Evolutionary conservation across 1,139 yeast genomes (phyloP).

Genomic region (Zygosaccharomyces pseudobailii): DNA sequence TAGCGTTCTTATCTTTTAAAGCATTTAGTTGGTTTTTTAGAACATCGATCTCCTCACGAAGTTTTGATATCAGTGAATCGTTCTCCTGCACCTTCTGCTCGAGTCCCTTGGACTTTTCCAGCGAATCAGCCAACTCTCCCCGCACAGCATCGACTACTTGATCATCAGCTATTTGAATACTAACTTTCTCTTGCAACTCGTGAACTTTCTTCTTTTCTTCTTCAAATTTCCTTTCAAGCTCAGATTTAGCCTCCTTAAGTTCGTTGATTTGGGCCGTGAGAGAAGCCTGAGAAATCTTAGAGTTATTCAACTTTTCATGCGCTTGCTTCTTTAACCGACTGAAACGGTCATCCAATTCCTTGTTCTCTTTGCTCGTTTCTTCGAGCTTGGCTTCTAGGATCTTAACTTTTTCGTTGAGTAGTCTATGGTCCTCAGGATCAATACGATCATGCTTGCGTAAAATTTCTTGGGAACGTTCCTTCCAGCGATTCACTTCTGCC

Average conservation of each 20-base stretch:
- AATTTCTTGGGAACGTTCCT: slow-evolving; percentile 45
- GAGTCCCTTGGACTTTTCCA: slow-evolving; percentile 15
- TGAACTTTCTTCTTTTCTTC: slow-evolving; percentile 15
- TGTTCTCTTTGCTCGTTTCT: slow-evolving; percentile 28
- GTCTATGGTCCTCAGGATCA: slow-evolving; percentile 44
- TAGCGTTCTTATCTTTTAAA: slow-evolving; percentile 11
- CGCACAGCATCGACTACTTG: slow-evolving; percentile 26
- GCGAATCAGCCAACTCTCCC: slow-evolving; percentile 20
- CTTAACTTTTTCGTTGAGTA: slow-evolving; percentile 35
- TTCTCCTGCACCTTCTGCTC: slow-evolving; percentile 14
- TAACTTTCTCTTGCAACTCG: slow-evolving; percentile 20
- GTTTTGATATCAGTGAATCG: slow-evolving; percentile 9
- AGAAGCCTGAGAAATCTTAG: slow-evolving; percentile 30
- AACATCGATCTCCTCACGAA: slow-evolving; percentile 14
- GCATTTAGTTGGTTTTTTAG: slow-evolving; percentile 14
- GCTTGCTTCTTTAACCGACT: slow-evolving; percentile 35
- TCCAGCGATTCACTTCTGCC: slow-evolving; percentile 51
- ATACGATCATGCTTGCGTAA: slow-evolving; percentile 44
- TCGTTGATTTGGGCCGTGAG: slow-evolving; percentile 15
- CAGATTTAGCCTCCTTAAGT: slow-evolving; percentile 19
- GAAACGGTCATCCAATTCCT: slow-evolving; percentile 33
- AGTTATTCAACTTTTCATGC: slow-evolving; percentile 38
- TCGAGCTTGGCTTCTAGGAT: slow-evolving; percentile 22
- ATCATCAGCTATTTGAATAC: slow-evolving; percentile 25
- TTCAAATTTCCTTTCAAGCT: slow-evolving; percentile 14